Conservation (phyloP, 768 basidiomycete genomes). For the Lentinula sp. region DNA sequence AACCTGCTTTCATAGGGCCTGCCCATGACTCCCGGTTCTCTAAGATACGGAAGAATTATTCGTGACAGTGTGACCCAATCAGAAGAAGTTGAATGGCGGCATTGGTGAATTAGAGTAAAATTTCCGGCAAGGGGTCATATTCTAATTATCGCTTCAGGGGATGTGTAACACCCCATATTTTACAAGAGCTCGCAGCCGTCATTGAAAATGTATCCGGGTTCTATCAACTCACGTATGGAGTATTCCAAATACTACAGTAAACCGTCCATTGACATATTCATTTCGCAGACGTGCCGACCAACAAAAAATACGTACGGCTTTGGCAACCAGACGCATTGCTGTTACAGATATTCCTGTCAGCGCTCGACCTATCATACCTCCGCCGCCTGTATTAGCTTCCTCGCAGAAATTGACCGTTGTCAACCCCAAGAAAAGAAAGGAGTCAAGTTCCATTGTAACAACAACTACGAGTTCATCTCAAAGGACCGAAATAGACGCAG, state of each 20-base stretch:
- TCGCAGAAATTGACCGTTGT: not conserved
- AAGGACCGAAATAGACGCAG: slow-evolving; percentile 19
- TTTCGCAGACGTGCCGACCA: slow-evolving; percentile 41
- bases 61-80: slow-evolving; percentile 34
- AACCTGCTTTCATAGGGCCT: slow-evolving; percentile 28
- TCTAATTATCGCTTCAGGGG: slow-evolving; percentile 39
- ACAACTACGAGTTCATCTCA: not conserved
- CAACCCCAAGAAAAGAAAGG: slow-evolving; percentile 41
- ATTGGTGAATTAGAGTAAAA: slow-evolving; percentile 44
- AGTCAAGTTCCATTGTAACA: not conserved
- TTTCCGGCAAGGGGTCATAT: not conserved
- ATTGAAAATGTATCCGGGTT: slow-evolving; percentile 47
- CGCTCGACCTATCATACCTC: slow-evolving; percentile 19
- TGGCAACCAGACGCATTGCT: slow-evolving; percentile 48
- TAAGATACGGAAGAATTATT: slow-evolving; percentile 59
- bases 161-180: slow-evolving; percentile 58
- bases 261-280: not conserved
- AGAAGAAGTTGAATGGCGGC: slow-evolving; percentile 69
- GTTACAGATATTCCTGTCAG: slow-evolving; percentile 49
- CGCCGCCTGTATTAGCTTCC: not conserved
- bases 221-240: slow-evolving; percentile 40
- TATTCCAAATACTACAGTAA: not conserved
- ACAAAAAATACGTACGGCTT: slow-evolving; percentile 53
- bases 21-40: slow-evolving; percentile 43
- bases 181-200: slow-evolving; percentile 40